Base-by-base conservation (phyloP, 2,329 filamentous ascomycete species). In the Phoma herbarum region DNA sequence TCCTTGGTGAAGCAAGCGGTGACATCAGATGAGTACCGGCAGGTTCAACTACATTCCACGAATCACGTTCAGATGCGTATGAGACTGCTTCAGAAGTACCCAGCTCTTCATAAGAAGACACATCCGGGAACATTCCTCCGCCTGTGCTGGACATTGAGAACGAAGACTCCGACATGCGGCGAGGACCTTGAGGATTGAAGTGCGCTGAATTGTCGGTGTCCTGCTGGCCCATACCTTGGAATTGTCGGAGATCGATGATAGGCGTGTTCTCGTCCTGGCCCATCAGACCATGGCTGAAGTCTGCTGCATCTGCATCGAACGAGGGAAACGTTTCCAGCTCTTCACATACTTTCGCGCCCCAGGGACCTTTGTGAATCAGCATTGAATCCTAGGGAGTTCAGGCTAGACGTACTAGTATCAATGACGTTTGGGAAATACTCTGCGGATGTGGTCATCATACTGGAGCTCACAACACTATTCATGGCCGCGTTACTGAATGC, bases 41-140 rank as follows among this genome's bases (percentile, higher is more conserved):
- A 79, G 90, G 71, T 59, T 79, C 89, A 63, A 90, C 76, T n/a
- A 87, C 90, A 73, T 86, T 90, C 61, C 84, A 84, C 12, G 86
- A 84, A 43, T 89, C 88, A 70, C 89, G 90, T 67, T 81, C 78
- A 43, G 79, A 78, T 51, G 73, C 65, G 55, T 89, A 89, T 12
- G 88, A 89, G 29, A 87, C 85, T 35, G 87, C 86, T 63, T 91
- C 88, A 8, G 88, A 89, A 23, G 88, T 80, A 16, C 89, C 88
- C 70, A 90, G 86, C 63, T 92, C 89, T 57, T 92, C 89, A 71
- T 89, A 91, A 4, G 87, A 87, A 48, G 87, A 83, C 74, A 90
- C 86, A 67, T 91, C 89, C 5, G 88, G 89, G 41, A 90, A 79
- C 22, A 82, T 83, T 22, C 87, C 77, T 31, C 66, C 66, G 20